Conservation (phyloP, 2,329 filamentous ascomycete genomes). For the Paradendryphiella salina region DNA sequence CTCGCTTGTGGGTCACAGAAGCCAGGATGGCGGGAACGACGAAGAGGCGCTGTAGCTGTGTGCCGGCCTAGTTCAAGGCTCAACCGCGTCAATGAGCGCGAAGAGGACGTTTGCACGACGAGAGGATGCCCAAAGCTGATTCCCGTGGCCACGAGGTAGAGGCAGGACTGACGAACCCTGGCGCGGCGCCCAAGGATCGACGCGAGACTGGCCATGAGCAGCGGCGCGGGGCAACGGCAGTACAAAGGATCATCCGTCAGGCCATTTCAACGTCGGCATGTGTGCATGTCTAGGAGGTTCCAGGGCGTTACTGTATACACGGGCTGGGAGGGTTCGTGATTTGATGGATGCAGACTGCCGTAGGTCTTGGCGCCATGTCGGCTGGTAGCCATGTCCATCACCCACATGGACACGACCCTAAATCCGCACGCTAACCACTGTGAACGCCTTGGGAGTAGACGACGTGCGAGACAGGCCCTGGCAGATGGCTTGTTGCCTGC, state of each 20-base stretch:
- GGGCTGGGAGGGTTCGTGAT: not conserved
- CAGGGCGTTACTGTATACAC: constrained; percentile 2
- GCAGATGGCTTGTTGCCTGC: not conserved
- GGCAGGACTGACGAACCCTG: not conserved
- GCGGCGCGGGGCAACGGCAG: constrained; percentile 10
- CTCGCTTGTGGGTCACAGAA: constrained; percentile 5
- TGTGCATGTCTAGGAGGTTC: not conserved
- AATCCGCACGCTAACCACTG: not conserved
- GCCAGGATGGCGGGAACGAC: constrained; percentile 4
- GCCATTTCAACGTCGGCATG: not conserved
- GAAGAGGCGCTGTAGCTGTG: not conserved
- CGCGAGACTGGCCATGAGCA: constrained; percentile 1
- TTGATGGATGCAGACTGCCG: not conserved
- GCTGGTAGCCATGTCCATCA: not conserved
- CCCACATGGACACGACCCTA: not conserved
- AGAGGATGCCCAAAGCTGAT: not conserved
- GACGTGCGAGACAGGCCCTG: too few species aligned
- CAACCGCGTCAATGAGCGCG: not conserved
- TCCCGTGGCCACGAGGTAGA: too few species aligned
- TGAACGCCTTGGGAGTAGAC: not conserved
- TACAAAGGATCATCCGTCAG: not conserved
- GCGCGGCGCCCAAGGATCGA: not conserved
- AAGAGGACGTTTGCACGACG: not conserved
- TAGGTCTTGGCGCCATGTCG: too few species aligned
- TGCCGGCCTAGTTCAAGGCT: not conserved